Conservation (phyloP, 345 rosid genomes). For the Jatropha curcas region DNA sequence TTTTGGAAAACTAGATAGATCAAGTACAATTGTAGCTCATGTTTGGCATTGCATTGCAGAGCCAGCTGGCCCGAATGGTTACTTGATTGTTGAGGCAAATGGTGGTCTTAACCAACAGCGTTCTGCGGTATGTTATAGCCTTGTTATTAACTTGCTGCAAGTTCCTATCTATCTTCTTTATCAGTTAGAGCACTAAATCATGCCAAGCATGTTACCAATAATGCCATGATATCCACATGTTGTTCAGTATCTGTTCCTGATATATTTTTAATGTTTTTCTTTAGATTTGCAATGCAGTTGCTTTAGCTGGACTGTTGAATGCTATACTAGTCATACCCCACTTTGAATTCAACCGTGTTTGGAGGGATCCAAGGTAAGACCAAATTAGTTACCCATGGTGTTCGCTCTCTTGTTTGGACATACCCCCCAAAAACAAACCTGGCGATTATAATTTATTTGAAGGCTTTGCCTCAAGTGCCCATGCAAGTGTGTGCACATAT, state of each 20-base stretch:
- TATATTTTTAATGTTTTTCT: constrained; percentile 15
- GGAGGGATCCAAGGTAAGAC: constrained; percentile 87
- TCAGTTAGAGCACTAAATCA: neutral
- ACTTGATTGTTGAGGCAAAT: constrained; percentile 82
- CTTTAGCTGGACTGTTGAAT: constrained; percentile 88
- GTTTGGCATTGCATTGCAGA: constrained; percentile 38
- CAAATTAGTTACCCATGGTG: neutral
- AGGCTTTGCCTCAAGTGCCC: no score
- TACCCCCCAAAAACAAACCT: neutral
- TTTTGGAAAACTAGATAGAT: neutral
- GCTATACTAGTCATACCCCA: constrained; percentile 77
- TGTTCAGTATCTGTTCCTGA: constrained; percentile 6
- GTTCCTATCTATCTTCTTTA: neutral
- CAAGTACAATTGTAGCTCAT: constrained; percentile 3
- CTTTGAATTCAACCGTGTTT: constrained; percentile 73
- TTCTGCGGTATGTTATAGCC: constrained; percentile 61
- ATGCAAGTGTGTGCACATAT: neutral
- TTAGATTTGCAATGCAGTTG: constrained; percentile 96
- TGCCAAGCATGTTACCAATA: neutral
- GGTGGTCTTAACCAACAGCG: constrained; percentile 99
- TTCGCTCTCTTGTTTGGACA: neutral
- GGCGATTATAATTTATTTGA: neutral
- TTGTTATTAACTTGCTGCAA: neutral
- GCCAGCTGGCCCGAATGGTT: constrained; percentile 51
- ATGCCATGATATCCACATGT: neutral